Evolutionary conservation across 1,284 basidiomycete species (phyloP).

Genomic region (Sanghuangporus sanghuang): DNA sequence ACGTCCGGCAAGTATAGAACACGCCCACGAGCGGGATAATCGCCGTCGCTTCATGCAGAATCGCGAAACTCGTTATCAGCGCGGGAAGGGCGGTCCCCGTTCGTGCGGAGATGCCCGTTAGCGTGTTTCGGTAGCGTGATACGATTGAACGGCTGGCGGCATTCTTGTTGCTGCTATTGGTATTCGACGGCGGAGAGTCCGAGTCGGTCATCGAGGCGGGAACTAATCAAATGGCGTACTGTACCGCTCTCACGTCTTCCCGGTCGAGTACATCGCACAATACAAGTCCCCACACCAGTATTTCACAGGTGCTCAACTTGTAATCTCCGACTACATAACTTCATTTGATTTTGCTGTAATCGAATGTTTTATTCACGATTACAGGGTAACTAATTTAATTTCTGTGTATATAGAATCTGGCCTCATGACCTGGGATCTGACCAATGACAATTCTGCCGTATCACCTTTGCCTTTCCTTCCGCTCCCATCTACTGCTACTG

Average conservation of each 20-base stretch:
- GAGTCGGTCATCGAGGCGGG: background rate
- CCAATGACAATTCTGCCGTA: background rate
- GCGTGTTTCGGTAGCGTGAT: constrained; percentile 44
- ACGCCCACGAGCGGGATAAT: constrained; percentile 70
- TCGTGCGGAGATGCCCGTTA: constrained; percentile 51
- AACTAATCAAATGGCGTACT: background rate
- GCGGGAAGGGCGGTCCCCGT: constrained; percentile 75
- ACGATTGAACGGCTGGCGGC: constrained; percentile 16
- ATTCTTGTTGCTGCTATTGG: background rate
- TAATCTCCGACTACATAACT: too few relatives aligned
- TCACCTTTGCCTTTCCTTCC: background rate
- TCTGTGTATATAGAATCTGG: too few relatives aligned
- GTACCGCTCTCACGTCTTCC: background rate
- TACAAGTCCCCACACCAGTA: too few relatives aligned
- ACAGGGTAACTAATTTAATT: too few relatives aligned
- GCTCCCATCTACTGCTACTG: background rate
- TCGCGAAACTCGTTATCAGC: constrained; percentile 72
- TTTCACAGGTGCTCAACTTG: too few relatives aligned
- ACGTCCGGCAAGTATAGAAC: constrained; percentile 65
- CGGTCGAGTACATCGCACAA: too few relatives aligned
- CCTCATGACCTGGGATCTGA: background rate
- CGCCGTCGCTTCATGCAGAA: constrained; percentile 88
- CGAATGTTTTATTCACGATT: too few relatives aligned
- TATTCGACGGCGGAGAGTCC: background rate
- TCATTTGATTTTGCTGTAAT: too few relatives aligned